phyloP scores from a whole-genome alignment of 192 early-diverging fungal species.

The Polychytrium aggregatum region DNA sequence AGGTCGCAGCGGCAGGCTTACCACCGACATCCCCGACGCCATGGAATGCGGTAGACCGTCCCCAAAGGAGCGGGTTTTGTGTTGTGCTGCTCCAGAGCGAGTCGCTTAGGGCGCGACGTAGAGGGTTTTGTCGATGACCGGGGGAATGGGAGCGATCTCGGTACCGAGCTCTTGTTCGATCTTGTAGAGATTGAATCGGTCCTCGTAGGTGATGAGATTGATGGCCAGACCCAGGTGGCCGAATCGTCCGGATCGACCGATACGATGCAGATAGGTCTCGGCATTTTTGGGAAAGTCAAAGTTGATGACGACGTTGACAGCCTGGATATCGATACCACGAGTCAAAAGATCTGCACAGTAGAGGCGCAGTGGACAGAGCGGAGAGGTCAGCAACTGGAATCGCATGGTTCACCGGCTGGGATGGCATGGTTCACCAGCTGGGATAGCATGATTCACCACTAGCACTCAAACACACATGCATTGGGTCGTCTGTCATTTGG shows the following conservation, averaged over 20 bases:
- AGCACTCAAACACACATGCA: no score
- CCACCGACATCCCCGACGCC: no score
- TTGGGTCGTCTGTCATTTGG: no score
- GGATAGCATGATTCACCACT: no score
- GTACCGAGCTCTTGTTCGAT: constrained; percentile 98
- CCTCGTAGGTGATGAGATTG: constrained; percentile 97
- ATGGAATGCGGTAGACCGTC: no score
- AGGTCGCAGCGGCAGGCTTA: no score
- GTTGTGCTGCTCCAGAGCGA: no score
- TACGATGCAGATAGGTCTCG: constrained; percentile 97
- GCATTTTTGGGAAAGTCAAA: constrained; percentile 99
- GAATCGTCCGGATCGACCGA: constrained; percentile 94
- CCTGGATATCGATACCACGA: constrained; percentile 98
- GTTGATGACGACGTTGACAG: constrained; percentile 99
- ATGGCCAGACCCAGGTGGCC: constrained; percentile 93
- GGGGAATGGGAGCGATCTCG: constrained; percentile 96
- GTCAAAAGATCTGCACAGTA: constrained; percentile 71
- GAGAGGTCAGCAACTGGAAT: no score
- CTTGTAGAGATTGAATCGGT: constrained; percentile 93
- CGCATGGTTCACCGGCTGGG: no score
- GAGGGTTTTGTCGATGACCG: constrained; percentile 87
- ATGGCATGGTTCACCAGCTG: no score
- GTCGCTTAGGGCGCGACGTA: constrained; percentile 46
- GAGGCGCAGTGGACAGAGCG: neutral
- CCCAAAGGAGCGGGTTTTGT: no score